A percentile compares a stretch with the other conserved stretches of the same genome.
Evolutionary conservation across 352 stramenopile genomes (phyloP).

Genomic region (Phytophthora europaea): DNA sequence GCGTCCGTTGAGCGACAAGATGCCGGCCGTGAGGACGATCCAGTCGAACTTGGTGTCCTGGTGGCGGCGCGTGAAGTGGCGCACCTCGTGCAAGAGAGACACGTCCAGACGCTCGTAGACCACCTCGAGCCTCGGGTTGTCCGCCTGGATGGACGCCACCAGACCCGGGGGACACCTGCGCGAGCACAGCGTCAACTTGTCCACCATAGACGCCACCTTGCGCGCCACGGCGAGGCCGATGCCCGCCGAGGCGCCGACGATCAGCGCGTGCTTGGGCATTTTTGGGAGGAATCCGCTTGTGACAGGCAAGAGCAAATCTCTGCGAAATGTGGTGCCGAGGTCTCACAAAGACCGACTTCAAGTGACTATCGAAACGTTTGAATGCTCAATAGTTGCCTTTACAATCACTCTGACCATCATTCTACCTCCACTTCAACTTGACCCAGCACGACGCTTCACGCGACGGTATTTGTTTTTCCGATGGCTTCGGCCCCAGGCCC

Average conservation of each 20-base stretch:
- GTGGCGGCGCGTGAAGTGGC: conserved; percentile 36
- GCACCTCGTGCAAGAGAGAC: conserved; percentile 42
- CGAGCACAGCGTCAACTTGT: conserved; percentile 42
- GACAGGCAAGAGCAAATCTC: conserved; percentile 32
- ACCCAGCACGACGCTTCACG: conserved; percentile 20
- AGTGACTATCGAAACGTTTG: conserved; percentile 3
- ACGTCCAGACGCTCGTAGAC: conserved; percentile 40
- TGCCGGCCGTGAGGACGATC: conserved; percentile 36
- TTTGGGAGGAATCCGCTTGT: conserved; percentile 11
- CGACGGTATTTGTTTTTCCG: background rate
- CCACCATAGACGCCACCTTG: conserved; percentile 35
- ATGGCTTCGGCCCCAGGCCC: conserved; percentile 28
- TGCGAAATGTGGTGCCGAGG: conserved; percentile 38
- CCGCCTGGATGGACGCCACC: conserved; percentile 27
- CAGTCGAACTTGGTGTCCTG: conserved; percentile 40
- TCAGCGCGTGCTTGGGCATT: conserved; percentile 40
- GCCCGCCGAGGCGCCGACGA: conserved; percentile 39
- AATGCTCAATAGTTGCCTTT: background rate
- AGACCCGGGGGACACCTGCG: conserved; percentile 29
- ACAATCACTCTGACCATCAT: conserved; percentile 3
- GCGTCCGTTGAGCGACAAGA: conserved; percentile 40
- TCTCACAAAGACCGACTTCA: conserved; percentile 9
- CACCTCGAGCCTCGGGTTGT: conserved; percentile 33
- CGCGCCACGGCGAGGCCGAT: conserved; percentile 36
- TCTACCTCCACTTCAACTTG: conserved; percentile 22